Evolutionary conservation across 2,329 filamentous ascomycete genomes (phyloP).

Genomic region (Byssoonygena ceratinophila): DNA sequence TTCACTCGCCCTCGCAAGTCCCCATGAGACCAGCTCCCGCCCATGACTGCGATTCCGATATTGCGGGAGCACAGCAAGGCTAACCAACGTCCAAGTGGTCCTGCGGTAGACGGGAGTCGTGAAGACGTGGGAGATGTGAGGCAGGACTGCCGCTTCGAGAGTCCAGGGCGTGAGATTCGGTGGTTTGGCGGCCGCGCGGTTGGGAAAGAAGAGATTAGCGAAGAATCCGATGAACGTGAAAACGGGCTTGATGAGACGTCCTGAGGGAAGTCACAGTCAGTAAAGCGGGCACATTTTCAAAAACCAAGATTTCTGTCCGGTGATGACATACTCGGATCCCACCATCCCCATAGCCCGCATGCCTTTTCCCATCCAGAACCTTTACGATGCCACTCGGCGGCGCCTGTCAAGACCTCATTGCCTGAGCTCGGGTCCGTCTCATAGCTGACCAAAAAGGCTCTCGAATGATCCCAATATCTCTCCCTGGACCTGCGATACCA

Average conservation of each 20-base stretch:
- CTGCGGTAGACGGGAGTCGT: conserved; percentile 1
- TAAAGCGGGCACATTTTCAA: neutral
- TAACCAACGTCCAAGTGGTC: neutral
- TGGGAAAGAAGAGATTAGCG: conserved; percentile 4
- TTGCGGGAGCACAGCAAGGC: conserved; percentile 7
- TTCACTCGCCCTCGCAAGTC: neutral
- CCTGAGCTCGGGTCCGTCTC: neutral
- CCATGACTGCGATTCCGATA: conserved; percentile 5
- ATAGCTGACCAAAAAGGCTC: conserved; percentile 12
- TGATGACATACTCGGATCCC: conserved; percentile 12
- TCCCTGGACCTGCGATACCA: conserved; percentile 2
- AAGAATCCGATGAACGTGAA: conserved; percentile 2
- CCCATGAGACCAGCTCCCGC: conserved; percentile 1
- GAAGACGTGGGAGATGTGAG: neutral
- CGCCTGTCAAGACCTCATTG: conserved; percentile 10
- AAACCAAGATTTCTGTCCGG: neutral
- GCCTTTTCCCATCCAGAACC: conserved; percentile 10
- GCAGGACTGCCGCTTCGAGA: neutral
- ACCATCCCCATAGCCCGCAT: conserved; percentile 11
- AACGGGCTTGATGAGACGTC: conserved; percentile 3
- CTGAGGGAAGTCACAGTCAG: neutral
- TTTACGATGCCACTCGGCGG: conserved; percentile 9
- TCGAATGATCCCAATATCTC: conserved; percentile 10
- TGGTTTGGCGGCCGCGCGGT: conserved; percentile 10
- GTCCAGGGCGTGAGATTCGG: conserved; percentile 2